These are phyloP conservation scores for Microbotryum lychnidis-dioicae DNA, from an alignment of 1,284 basidiomycete genomes.

Conservation along the genomic window DNA sequence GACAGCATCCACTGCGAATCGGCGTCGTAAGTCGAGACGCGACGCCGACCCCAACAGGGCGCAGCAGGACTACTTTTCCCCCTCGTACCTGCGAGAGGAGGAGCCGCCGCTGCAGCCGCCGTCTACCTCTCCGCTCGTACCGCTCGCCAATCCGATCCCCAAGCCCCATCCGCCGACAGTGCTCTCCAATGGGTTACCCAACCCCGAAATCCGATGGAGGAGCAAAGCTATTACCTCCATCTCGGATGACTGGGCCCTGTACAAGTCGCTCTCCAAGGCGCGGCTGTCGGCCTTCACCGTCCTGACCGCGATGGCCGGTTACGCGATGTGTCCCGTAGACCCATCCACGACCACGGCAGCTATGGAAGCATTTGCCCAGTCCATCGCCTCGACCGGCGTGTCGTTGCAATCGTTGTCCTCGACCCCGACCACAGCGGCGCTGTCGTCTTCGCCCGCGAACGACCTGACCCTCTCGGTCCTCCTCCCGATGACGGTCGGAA, in stretches of 20 bases:
- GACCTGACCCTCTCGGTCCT: constrained; percentile 44
- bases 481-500: constrained; percentile 79
- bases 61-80: constrained; percentile 14
- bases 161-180: constrained; percentile 17
- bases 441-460: constrained; percentile 18
- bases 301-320: constrained; percentile 83
- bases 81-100: constrained; percentile 14
- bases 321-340: constrained; percentile 82
- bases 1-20: neutral
- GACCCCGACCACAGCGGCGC: neutral
- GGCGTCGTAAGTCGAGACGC: neutral
- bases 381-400: constrained; percentile 14
- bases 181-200: constrained; percentile 27
- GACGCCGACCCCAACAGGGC: neutral
- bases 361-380: constrained; percentile 47
- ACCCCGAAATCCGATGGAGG: constrained; percentile 29
- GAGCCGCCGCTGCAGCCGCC: constrained; percentile 20
- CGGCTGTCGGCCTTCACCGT: constrained; percentile 82
- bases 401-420: constrained; percentile 38
- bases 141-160: constrained; percentile 16
- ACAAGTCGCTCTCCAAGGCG: constrained; percentile 77
- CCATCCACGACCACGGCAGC: constrained; percentile 45
- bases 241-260: constrained; percentile 41
- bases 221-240: constrained; percentile 16
- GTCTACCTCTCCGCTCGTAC: constrained; percentile 30